These are phyloP conservation scores for Madurella mycetomatis DNA, from an alignment of 2,329 filamentous ascomycete species.

Conservation along the genomic window DNA sequence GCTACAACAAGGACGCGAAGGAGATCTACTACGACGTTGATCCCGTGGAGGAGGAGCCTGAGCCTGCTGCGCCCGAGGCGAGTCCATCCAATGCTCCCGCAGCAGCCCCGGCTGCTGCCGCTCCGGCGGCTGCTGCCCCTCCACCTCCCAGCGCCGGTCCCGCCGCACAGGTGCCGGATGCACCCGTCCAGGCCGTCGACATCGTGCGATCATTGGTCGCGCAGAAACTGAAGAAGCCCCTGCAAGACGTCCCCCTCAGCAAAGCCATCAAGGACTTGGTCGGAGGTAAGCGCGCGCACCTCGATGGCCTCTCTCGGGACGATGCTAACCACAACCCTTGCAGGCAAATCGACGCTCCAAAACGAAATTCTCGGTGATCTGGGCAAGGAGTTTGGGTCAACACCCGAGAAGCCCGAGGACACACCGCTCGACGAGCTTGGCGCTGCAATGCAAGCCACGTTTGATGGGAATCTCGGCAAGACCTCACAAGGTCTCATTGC, in stretches of 20 bases:
- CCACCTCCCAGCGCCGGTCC: conserved; percentile 73
- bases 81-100: conserved; percentile 43
- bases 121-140: conserved; percentile 53
- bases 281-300: conserved; percentile 63
- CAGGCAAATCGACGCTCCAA: conserved; percentile 96
- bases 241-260: conserved; percentile 81
- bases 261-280: conserved; percentile 99
- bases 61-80: conserved; percentile 39
- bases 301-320: background rate
- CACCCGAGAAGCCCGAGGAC: conserved; percentile 97
- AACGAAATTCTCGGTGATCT: conserved; percentile 98
- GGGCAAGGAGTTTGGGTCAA: conserved; percentile 97
- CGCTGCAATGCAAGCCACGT: conserved; percentile 95
- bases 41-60: conserved; percentile 84
- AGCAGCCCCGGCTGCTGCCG: conserved; percentile 49
- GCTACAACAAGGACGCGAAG: conserved; percentile 99
- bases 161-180: conserved; percentile 79
- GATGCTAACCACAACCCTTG: conserved; percentile 1
- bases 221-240: conserved; percentile 94
- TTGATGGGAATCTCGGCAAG: conserved; percentile 97
- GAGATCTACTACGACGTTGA: conserved; percentile 99
- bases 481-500: conserved; percentile 91
- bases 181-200: conserved; percentile 81
- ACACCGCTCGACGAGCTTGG: conserved; percentile 92
- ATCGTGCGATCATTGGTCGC: conserved; percentile 86